phyloP scores from a whole-genome alignment of 2,329 filamentous ascomycete genomes.

The Alternaria arborescens region DNA sequence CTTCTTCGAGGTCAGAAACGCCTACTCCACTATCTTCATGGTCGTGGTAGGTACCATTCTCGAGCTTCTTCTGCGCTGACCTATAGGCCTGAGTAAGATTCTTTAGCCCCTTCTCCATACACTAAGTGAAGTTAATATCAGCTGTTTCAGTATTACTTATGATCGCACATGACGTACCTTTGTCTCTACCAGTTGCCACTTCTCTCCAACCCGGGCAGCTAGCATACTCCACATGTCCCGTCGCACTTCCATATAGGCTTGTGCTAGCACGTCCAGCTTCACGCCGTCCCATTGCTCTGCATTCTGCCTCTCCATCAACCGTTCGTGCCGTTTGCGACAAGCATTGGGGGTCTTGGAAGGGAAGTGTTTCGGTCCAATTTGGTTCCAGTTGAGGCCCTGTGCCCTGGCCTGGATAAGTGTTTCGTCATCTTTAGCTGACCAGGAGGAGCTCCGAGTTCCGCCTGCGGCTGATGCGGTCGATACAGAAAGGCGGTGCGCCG shows the following conservation, averaged over 20 bases:
- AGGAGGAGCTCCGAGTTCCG: slow-evolving; percentile 58
- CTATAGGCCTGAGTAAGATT: slow-evolving; percentile 77
- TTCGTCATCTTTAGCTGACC: slow-evolving; percentile 78
- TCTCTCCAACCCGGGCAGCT: slow-evolving; percentile 67
- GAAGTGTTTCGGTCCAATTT: slow-evolving; percentile 80
- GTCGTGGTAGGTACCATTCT: slow-evolving; percentile 54
- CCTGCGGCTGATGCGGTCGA: slow-evolving; percentile 44
- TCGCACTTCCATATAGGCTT: slow-evolving; percentile 80
- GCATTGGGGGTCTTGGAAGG: slow-evolving; percentile 80
- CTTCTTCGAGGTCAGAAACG: slow-evolving; percentile 60
- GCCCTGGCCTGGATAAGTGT: slow-evolving; percentile 75
- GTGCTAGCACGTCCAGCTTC: slow-evolving; percentile 77
- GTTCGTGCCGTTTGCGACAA: slow-evolving; percentile 87
- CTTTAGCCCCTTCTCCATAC: slow-evolving; percentile 84
- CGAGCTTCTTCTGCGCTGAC: slow-evolving; percentile 70
- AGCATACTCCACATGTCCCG: slow-evolving; percentile 83
- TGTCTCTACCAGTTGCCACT: slow-evolving; percentile 76
- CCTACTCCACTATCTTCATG: slow-evolving; percentile 76
- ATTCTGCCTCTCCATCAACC: slow-evolving; percentile 77
- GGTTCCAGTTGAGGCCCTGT: slow-evolving; percentile 81
- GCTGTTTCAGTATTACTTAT: neutral
- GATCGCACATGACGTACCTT: slow-evolving; percentile 63
- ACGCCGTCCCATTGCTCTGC: slow-evolving; percentile 80
- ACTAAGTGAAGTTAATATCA: slow-evolving; percentile 59
- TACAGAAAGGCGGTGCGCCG: slow-evolving; percentile 43